Conservation (phyloP, 805 yeast genomes). For the Yamadazyma tumulicola region DNA sequence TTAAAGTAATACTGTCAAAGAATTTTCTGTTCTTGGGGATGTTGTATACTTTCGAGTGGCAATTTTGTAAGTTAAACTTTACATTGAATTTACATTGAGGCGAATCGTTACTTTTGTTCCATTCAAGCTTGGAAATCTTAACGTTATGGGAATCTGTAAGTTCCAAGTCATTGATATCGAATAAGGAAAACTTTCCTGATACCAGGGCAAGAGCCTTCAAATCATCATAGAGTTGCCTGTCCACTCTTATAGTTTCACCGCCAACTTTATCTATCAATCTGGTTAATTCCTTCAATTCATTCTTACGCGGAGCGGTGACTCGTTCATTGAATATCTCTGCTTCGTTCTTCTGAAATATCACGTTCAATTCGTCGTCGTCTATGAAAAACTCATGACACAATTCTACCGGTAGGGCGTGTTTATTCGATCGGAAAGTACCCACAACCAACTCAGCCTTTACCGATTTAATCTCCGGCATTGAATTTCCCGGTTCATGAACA, state of each 20-base stretch:
- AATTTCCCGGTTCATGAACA: conserved; percentile 19
- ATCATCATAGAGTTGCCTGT: conserved; percentile 33
- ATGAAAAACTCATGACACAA: conserved; percentile 39
- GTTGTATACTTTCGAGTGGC: conserved; percentile 26
- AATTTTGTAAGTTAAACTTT: conserved; percentile 24
- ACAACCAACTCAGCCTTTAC: conserved; percentile 33
- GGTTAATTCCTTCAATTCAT: conserved; percentile 21
- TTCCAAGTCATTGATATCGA: conserved; percentile 13
- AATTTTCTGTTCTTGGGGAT: conserved; percentile 12
- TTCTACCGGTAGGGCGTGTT: conserved; percentile 37
- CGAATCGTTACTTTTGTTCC: conserved; percentile 19
- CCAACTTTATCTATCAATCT: conserved; percentile 33
- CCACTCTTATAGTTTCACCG: conserved; percentile 29
- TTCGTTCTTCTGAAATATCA: conserved; percentile 23
- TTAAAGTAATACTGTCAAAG: conserved; percentile 31
- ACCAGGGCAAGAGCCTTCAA: conserved; percentile 32
- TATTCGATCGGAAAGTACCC: conserved; percentile 32
- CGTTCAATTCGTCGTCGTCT: conserved; percentile 23
- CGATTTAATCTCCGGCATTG: conserved; percentile 33
- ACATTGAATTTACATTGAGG: conserved; percentile 27
- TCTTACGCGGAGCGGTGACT: conserved; percentile 27
- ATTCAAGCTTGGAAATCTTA: conserved; percentile 23
- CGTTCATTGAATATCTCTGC: conserved; percentile 29
- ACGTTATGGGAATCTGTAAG: neutral
- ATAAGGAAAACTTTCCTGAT: conserved; percentile 31